phyloP scores from a whole-genome alignment of 495 filamentous ascomycete species.

The Penicillium alfredii region DNA sequence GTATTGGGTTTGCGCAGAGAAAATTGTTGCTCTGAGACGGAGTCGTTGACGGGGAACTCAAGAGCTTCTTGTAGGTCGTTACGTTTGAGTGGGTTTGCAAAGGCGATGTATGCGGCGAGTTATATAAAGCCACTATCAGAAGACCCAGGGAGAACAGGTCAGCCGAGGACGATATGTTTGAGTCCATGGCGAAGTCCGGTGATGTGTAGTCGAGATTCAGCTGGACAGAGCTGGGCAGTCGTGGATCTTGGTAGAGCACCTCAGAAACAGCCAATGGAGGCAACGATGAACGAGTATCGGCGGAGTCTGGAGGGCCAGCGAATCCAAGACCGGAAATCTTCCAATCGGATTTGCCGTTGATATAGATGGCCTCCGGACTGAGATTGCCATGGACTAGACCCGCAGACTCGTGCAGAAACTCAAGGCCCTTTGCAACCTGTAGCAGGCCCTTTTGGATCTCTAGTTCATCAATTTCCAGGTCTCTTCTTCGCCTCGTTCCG shows the following conservation, averaged over 20 bases:
- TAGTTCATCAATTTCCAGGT: constrained; percentile 92
- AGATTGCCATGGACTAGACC: constrained; percentile 90
- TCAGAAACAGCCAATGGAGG: constrained; percentile 75
- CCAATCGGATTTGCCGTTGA: constrained; percentile 98
- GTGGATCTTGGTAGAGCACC: constrained; percentile 76
- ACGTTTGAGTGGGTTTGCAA: constrained; percentile 71
- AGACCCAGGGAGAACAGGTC: constrained; percentile 94
- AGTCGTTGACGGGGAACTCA: constrained; percentile 66
- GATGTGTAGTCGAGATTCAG: constrained; percentile 88
- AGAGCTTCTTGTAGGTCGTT: constrained; percentile 74
- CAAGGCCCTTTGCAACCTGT: constrained; percentile 87
- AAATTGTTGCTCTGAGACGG: constrained; percentile 79
- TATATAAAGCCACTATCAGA: constrained; percentile 83
- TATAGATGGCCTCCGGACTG: constrained; percentile 88
- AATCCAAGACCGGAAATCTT: constrained; percentile 94
- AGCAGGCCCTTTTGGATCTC: constrained; percentile 95
- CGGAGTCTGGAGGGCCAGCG: constrained; percentile 66
- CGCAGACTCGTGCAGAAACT: constrained; percentile 95
- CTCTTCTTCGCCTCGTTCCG: constrained; percentile 65
- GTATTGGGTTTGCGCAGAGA: constrained; percentile 69
- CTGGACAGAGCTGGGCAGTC: constrained; percentile 76
- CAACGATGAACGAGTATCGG: constrained; percentile 61
- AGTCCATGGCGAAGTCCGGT: constrained; percentile 88
- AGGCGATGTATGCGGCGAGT: constrained; percentile 83
- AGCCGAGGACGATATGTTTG: constrained; percentile 67